phyloP scores from a whole-genome alignment of 78 protist species.

The Trichosphaerium sp. region DNA sequence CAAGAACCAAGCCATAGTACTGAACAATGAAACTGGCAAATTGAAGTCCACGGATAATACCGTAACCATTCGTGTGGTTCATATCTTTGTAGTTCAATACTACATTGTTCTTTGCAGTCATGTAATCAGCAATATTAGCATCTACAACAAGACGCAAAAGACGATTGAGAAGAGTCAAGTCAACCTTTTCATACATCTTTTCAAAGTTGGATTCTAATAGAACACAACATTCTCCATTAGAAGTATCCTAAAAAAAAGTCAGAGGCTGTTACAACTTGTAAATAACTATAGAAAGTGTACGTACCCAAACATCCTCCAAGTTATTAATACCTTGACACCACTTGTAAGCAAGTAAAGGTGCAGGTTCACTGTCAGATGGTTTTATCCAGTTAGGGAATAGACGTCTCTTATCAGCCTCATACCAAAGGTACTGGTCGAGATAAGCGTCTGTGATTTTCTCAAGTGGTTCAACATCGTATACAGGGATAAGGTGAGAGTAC shows the following conservation, averaged over 20 bases:
- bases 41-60: slow-evolving; percentile 98
- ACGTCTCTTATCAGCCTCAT: slow-evolving; percentile 95
- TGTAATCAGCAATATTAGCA: slow-evolving; percentile 98
- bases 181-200: slow-evolving; percentile 91
- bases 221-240: slow-evolving; percentile 90
- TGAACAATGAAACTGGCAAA: slow-evolving; percentile 85
- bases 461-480: slow-evolving; percentile 96
- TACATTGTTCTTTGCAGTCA: slow-evolving; percentile 97
- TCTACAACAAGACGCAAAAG: slow-evolving; percentile 95
- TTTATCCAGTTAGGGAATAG: slow-evolving; percentile 99
- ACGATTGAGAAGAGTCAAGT: slow-evolving; percentile 94
- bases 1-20: slow-evolving; percentile 89
- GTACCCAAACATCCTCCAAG: slow-evolving; percentile 85
- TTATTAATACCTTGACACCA: slow-evolving; percentile 99
- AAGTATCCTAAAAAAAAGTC: slow-evolving; percentile 82
- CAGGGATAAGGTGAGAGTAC: slow-evolving; percentile 91
- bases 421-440: slow-evolving; percentile 99
- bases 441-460: slow-evolving; percentile 99
- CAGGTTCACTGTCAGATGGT: slow-evolving; percentile 99
- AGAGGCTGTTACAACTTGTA: background rate
- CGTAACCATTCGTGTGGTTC: slow-evolving; percentile 92
- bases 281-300: too few species aligned
- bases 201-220: slow-evolving; percentile 74
- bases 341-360: slow-evolving; percentile 98
- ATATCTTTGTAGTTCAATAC: slow-evolving; percentile 95